A percentile compares a stretch with the other conserved stretches of the same genome.
These are phyloP conservation scores for Hibiscus syriacus DNA, from an alignment of 345 rosid genomes.

Conservation along the genomic window DNA sequence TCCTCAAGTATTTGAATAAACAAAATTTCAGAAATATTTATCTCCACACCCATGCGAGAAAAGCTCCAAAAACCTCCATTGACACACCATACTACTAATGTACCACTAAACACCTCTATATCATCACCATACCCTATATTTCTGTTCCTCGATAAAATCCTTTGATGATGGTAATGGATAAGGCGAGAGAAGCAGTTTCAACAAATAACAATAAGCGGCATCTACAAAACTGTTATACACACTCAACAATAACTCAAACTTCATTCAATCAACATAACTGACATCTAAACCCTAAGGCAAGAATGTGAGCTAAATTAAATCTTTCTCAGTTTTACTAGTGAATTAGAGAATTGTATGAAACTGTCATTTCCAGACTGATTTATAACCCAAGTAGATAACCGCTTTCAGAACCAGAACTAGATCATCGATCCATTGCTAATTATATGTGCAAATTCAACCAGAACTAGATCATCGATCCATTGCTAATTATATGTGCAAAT, in stretches of 20 bases:
- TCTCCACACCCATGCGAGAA: not conserved
- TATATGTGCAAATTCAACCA: no score
- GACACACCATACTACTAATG: not conserved
- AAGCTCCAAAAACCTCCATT: not conserved
- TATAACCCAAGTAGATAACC: not conserved
- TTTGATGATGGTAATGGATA: not conserved
- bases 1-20: no score
- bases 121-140: not conserved
- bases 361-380: not conserved
- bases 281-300: not conserved
- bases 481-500: no score
- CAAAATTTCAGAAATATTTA: not conserved
- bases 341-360: not conserved
- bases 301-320: not conserved
- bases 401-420: not conserved
- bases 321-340: not conserved
- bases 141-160: not conserved
- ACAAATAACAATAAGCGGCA: not conserved
- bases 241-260: not conserved
- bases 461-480: not conserved
- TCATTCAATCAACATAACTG: not conserved
- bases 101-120: not conserved
- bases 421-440: not conserved
- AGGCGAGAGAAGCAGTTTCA: not conserved
- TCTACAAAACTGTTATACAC: not conserved